Percentiles rank a stretch among this genome's conserved stretches.
Conservation (phyloP, 2,329 filamentous ascomycete species). For the Cladosporium velox region DNA sequence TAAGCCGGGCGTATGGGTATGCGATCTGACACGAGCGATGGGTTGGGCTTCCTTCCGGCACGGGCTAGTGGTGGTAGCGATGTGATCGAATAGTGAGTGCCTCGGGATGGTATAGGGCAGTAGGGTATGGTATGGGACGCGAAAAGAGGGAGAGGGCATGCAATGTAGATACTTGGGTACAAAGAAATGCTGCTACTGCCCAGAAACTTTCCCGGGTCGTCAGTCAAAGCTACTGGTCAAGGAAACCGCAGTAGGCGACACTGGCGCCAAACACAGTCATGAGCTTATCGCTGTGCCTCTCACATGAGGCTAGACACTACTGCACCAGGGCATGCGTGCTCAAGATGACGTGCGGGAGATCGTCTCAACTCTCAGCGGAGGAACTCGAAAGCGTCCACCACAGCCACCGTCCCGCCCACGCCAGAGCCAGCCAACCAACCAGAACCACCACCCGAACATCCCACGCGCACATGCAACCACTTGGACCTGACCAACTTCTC, state of each 20-base stretch:
- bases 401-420: neutral
- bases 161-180: constrained; percentile 8
- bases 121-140: neutral
- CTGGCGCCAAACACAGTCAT: constrained; percentile 14
- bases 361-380: constrained; percentile 13
- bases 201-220: constrained; percentile 11
- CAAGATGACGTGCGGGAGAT: constrained; percentile 12
- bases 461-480: neutral
- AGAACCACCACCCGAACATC: neutral
- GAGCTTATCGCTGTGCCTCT: constrained; percentile 15
- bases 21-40: neutral
- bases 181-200: neutral
- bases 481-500: neutral
- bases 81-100: neutral
- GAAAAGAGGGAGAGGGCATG: neutral
- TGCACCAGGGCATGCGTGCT: neutral
- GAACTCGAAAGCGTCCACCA: neutral
- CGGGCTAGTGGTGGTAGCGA: neutral
- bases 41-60: constrained; percentile 4
- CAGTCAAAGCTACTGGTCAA: constrained; percentile 9
- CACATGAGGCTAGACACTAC: neutral
- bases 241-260: neutral
- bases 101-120: neutral
- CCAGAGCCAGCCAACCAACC: neutral
- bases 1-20: constrained; percentile 1